A percentile compares a stretch with the other conserved stretches of the same genome.
These are phyloP conservation scores for Podaxis sp. DNA, from an alignment of 768 basidiomycete species.

Conservation along the genomic window DNA sequence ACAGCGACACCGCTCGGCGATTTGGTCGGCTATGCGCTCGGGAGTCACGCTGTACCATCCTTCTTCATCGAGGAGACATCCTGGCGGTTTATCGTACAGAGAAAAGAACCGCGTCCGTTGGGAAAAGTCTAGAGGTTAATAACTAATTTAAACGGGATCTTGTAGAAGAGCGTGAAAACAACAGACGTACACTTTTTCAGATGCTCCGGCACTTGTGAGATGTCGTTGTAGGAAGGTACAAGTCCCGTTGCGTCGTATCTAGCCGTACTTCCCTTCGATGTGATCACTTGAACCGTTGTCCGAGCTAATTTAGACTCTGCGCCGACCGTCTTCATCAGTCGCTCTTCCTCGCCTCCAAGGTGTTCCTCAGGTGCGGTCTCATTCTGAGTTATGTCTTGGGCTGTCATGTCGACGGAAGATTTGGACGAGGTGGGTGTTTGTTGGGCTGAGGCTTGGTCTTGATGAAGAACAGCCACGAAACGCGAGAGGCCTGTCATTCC, in stretches of 20 bases:
- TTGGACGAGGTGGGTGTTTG: background rate
- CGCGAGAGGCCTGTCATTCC: slow-evolving; percentile 10
- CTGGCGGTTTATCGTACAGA: slow-evolving; percentile 61
- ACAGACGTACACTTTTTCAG: slow-evolving; percentile 76
- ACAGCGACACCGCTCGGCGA: slow-evolving; percentile 89
- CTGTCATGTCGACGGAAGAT: background rate
- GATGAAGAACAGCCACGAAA: slow-evolving; percentile 4
- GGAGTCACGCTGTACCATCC: slow-evolving; percentile 99
- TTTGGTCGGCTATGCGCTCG: slow-evolving; percentile 87
- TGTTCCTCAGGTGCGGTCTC: background rate
- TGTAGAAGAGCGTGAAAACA: background rate
- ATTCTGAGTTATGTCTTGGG: background rate
- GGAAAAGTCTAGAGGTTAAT: slow-evolving; percentile 62
- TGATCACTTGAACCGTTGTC: background rate
- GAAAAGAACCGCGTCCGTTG: slow-evolving; percentile 85
- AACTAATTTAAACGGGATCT: background rate
- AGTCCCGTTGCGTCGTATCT: slow-evolving; percentile 70
- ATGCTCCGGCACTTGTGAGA: slow-evolving; percentile 69
- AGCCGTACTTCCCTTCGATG: slow-evolving; percentile 10
- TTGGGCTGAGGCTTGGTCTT: background rate
- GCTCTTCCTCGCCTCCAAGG: background rate
- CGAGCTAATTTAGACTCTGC: background rate
- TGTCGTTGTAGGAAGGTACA: slow-evolving; percentile 66
- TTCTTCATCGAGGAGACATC: slow-evolving; percentile 88
- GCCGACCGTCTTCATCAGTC: background rate